Conservation (phyloP, 768 basidiomycete genomes). For the Rubroboletus pulcherrimus region DNA sequence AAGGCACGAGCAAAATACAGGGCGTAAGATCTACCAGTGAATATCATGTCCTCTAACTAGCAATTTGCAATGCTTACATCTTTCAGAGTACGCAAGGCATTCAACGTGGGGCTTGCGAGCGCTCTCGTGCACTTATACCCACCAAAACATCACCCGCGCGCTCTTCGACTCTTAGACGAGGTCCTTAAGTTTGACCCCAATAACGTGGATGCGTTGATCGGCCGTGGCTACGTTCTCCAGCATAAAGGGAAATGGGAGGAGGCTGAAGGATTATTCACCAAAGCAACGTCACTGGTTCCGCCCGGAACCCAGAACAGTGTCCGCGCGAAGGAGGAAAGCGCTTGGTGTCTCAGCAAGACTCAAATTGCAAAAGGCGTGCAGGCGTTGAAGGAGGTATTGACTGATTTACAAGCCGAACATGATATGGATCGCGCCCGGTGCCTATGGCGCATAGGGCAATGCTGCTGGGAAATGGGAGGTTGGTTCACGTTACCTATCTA, state of each 20-base stretch:
- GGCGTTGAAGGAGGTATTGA: constrained; percentile 47
- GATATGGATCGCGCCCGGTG: constrained; percentile 69
- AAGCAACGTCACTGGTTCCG: constrained; percentile 46
- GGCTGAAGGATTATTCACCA: constrained; percentile 59
- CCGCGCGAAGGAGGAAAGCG: constrained; percentile 75
- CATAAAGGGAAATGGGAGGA: constrained; percentile 61
- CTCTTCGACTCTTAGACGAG: constrained; percentile 68
- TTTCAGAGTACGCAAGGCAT: constrained; percentile 58
- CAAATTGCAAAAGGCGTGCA: constrained; percentile 48
- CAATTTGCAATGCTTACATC: not conserved
- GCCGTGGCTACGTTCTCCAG: constrained; percentile 71
- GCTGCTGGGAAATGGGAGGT: constrained; percentile 73
- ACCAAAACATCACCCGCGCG: constrained; percentile 85
- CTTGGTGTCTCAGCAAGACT: constrained; percentile 68
- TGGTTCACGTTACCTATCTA: constrained; percentile 19
- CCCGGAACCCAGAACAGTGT: constrained; percentile 46
- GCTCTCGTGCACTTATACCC: constrained; percentile 82
- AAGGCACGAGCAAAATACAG: constrained; percentile 53
- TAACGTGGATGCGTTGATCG: constrained; percentile 66
- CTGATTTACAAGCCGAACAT: constrained; percentile 39
- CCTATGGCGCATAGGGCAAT: constrained; percentile 81
- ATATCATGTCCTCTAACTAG: constrained; percentile 13
- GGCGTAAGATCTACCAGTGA: constrained; percentile 49
- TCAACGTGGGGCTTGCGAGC: constrained; percentile 69
- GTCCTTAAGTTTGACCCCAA: constrained; percentile 60